phyloP scores from a whole-genome alignment of 768 basidiomycete genomes.

The Naganishia randhawae region DNA sequence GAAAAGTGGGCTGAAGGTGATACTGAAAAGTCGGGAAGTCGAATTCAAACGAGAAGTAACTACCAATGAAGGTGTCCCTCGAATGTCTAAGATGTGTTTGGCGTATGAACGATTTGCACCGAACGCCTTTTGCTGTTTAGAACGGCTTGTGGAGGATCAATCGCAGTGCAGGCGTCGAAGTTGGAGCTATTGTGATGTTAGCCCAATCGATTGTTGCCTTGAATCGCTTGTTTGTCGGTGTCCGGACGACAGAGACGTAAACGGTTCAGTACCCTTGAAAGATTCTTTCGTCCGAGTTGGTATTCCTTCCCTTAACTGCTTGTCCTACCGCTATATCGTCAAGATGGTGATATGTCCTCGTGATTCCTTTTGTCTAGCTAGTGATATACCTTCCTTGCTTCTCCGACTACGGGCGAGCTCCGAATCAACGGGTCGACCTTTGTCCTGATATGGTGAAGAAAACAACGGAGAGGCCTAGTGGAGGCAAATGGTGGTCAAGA shows the following conservation, averaged over 20 bases:
- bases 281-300: conserved; percentile 2
- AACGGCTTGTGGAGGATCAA: conserved; percentile 21
- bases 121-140: conserved; percentile 24
- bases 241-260: conserved; percentile 22
- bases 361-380: conserved; percentile 9
- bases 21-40: neutral
- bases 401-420: conserved; percentile 22
- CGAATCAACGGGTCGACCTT: conserved; percentile 22
- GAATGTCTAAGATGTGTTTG: conserved; percentile 14
- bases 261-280: conserved; percentile 21
- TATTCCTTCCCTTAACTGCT: conserved; percentile 5
- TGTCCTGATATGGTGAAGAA: conserved; percentile 33
- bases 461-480: conserved; percentile 32
- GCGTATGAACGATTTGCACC: conserved; percentile 23
- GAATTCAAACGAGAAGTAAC: conserved; percentile 24
- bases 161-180: conserved; percentile 24
- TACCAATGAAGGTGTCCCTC: conserved; percentile 24
- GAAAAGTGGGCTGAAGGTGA: conserved; percentile 7
- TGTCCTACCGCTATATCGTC: conserved; percentile 8
- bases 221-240: conserved; percentile 20
- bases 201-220: conserved; percentile 23
- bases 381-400: conserved; percentile 15
- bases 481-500: conserved; percentile 34
- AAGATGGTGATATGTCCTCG: conserved; percentile 13
- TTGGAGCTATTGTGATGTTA: neutral